These are phyloP conservation scores for Trypanosoma mega DNA, from an alignment of 208 protist species.

Conservation along the genomic window DNA sequence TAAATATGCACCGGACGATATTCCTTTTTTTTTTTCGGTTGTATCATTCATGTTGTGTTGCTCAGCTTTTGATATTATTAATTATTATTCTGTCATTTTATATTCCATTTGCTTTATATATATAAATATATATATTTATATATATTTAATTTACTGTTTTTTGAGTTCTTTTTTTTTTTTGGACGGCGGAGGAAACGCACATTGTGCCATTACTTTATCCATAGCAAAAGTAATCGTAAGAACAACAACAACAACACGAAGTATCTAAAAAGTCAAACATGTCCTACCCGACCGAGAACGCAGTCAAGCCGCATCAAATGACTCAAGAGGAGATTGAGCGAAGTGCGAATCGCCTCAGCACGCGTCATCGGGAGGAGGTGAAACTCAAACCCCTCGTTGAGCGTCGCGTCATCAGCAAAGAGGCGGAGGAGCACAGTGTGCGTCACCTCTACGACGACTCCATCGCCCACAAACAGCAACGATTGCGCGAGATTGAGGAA, in stretches of 20 bases:
- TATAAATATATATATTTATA: slow-evolving; percentile 12
- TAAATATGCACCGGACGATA: too few species aligned
- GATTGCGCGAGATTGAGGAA: slow-evolving; percentile 44
- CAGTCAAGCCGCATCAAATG: too few species aligned
- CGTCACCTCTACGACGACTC: slow-evolving; percentile 87
- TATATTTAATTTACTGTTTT: slow-evolving; percentile 3
- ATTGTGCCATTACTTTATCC: too few species aligned
- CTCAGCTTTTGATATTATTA: neutral
- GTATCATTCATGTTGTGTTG: too few species aligned
- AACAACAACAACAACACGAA: too few species aligned
- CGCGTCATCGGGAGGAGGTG: slow-evolving; percentile 20
- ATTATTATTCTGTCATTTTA: neutral
- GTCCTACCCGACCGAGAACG: too few species aligned
- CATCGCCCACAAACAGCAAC: slow-evolving; percentile 41
- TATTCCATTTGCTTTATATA: neutral
- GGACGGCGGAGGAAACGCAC: too few species aligned
- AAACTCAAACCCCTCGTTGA: slow-evolving; percentile 49
- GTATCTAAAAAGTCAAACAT: too few species aligned
- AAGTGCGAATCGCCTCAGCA: slow-evolving; percentile 69
- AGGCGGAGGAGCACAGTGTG: slow-evolving; percentile 55
- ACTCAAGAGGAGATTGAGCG: slow-evolving; percentile 69
- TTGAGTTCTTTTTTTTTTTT: slow-evolving; percentile 4
- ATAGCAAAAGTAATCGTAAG: too few species aligned
- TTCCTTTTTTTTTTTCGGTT: too few species aligned
- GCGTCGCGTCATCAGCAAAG: slow-evolving; percentile 40